These are phyloP conservation scores for Pythium brachiatum DNA, from an alignment of 352 stramenopile genomes.

Conservation along the genomic window DNA sequence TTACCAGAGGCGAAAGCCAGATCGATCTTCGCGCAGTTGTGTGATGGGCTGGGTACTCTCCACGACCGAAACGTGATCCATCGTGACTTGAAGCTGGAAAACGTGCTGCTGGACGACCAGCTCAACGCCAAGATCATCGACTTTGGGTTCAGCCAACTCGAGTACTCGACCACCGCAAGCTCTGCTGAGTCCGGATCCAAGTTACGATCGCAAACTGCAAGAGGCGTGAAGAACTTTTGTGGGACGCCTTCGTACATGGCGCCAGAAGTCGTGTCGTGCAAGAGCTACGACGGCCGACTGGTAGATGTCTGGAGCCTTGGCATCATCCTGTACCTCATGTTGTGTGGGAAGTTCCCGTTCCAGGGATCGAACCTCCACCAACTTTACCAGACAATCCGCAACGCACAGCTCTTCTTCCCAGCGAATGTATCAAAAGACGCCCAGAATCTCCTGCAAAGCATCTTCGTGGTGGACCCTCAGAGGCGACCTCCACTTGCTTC, in stretches of 20 bases:
- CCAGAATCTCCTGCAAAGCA: conserved; percentile 40
- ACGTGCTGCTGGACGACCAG: conserved; percentile 50
- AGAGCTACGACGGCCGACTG: conserved; percentile 49
- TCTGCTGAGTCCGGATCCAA: not conserved
- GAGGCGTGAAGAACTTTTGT: conserved; percentile 69
- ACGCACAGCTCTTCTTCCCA: conserved; percentile 16
- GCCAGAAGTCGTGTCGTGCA: conserved; percentile 57
- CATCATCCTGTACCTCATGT: conserved; percentile 48
- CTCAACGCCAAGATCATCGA: conserved; percentile 50
- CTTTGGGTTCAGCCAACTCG: conserved; percentile 68
- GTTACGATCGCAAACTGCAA: not conserved
- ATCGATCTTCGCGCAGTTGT: conserved; percentile 43
- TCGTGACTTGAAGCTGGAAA: conserved; percentile 77
- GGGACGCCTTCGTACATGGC: conserved; percentile 80
- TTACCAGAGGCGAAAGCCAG: conserved; percentile 36
- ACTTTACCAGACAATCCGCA: conserved; percentile 39
- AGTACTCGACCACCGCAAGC: conserved; percentile 10
- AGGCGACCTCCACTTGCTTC: conserved; percentile 36
- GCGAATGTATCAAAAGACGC: conserved; percentile 33
- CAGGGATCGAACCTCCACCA: conserved; percentile 65
- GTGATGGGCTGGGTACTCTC: conserved; percentile 35
- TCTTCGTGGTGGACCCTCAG: conserved; percentile 42
- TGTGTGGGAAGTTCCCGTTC: conserved; percentile 72
- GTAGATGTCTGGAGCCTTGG: conserved; percentile 60
- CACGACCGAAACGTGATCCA: conserved; percentile 61